phyloP scores from a whole-genome alignment of 75 land plant species.

The Picea sitchensis region DNA sequence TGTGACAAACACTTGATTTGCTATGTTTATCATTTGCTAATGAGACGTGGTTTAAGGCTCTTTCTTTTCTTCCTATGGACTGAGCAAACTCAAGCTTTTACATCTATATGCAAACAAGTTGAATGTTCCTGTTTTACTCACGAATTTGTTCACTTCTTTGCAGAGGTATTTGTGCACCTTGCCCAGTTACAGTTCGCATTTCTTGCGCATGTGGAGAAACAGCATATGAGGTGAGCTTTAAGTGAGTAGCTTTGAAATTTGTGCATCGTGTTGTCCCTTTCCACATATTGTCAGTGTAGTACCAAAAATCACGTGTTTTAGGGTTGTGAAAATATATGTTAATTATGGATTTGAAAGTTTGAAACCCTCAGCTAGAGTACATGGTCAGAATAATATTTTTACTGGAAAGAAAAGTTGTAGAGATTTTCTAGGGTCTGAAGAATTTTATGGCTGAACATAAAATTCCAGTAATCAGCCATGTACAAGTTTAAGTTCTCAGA shows the following conservation, averaged over 20 bases:
- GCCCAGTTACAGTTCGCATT: slow-evolving; percentile 85
- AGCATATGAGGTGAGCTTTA: slow-evolving; percentile 63
- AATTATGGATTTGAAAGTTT: not conserved
- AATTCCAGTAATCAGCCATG: too few relatives aligned
- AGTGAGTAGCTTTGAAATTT: not conserved
- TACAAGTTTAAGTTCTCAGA: too few relatives aligned
- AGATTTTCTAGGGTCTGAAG: not conserved
- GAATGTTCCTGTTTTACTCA: not conserved
- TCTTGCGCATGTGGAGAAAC: slow-evolving; percentile 88
- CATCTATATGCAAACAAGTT: not conserved
- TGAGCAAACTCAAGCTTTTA: too few relatives aligned
- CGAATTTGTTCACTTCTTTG: not conserved
- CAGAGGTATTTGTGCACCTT: slow-evolving; percentile 97
- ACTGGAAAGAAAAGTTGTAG: not conserved
- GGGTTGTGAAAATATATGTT: not conserved
- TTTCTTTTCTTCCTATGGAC: not conserved
- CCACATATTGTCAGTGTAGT: not conserved
- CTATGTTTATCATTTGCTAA: not conserved
- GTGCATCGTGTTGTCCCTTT: not conserved
- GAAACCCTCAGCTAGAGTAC: not conserved
- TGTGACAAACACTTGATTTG: not conserved
- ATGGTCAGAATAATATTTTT: not conserved
- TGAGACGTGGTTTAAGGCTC: not conserved
- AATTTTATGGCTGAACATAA: not conserved
- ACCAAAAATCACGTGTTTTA: not conserved